These are phyloP conservation scores for Panus rudis DNA, from an alignment of 768 basidiomycete species.

Conservation along the genomic window DNA sequence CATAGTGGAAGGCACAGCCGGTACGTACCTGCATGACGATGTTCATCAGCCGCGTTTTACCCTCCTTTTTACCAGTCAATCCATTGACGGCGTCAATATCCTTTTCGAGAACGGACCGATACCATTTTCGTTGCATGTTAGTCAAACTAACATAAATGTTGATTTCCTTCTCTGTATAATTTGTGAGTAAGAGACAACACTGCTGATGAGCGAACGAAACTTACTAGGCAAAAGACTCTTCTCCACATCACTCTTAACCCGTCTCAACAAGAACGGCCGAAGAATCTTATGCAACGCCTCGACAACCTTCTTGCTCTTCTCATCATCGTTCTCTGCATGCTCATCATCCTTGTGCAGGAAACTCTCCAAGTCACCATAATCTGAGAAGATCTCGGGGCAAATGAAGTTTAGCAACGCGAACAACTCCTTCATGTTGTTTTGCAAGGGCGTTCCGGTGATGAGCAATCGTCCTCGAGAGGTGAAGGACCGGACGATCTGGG, in stretches of 20 bases:
- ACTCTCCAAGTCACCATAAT: constrained; percentile 84
- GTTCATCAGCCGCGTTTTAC: constrained; percentile 95
- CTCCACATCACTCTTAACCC: constrained; percentile 96
- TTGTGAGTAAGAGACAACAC: not conserved
- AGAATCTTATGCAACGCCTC: constrained; percentile 97
- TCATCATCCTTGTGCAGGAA: constrained; percentile 88
- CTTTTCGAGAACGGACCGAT: constrained; percentile 91
- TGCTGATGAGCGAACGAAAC: constrained; percentile 11
- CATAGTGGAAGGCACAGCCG: constrained; percentile 13
- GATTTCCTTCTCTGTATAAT: constrained; percentile 81
- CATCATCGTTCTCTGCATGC: constrained; percentile 61
- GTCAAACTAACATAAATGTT: constrained; percentile 97
- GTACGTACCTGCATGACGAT: constrained; percentile 99
- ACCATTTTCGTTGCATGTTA: constrained; percentile 99
- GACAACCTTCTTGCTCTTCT: constrained; percentile 87
- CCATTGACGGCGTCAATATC: constrained; percentile 99
- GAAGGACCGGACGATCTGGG: constrained; percentile 90
- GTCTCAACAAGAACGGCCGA: constrained; percentile 85
- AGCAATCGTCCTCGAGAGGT: constrained; percentile 82
- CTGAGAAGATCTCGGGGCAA: constrained; percentile 91
- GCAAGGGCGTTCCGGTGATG: constrained; percentile 95
- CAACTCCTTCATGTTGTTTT: constrained; percentile 95
- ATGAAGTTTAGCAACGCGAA: constrained; percentile 93
- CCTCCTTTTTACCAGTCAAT: constrained; percentile 96
- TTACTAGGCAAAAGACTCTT: constrained; percentile 88